Percentiles rank a stretch among this genome's conserved stretches.
Conservation (phyloP, 2,329 filamentous ascomycete species). For the Biscogniauxia marginata region DNA sequence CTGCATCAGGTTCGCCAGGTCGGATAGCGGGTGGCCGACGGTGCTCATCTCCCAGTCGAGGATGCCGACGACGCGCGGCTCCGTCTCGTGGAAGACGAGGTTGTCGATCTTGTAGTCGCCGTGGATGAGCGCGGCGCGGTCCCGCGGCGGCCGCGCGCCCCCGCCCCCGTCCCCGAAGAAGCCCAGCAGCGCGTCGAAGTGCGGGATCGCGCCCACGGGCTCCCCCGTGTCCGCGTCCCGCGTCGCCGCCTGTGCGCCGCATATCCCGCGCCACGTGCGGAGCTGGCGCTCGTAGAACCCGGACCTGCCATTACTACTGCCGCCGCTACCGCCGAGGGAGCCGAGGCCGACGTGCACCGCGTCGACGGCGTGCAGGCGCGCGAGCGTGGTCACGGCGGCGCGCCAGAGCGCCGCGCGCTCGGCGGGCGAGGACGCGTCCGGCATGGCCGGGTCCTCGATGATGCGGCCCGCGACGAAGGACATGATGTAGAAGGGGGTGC, state of each 20-base stretch:
- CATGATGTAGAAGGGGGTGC: conserved; percentile 97
- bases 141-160: conserved; percentile 70
- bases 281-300: conserved; percentile 89
- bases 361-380: conserved; percentile 77
- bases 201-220: conserved; percentile 77
- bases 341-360: conserved; percentile 66
- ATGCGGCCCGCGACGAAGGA: conserved; percentile 91
- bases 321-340: conserved; percentile 56
- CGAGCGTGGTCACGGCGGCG: conserved; percentile 78
- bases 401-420: conserved; percentile 82
- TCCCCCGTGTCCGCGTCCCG: conserved; percentile 74
- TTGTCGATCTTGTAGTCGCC: conserved; percentile 98
- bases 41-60: conserved; percentile 99
- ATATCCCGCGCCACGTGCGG: conserved; percentile 77
- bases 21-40: conserved; percentile 90
- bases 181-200: conserved; percentile 74
- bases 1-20: conserved; percentile 75
- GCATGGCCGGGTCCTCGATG: conserved; percentile 84
- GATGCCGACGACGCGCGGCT: conserved; percentile 85
- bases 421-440: conserved; percentile 54
- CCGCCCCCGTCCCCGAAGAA: conserved; percentile 75
- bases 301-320: no score
- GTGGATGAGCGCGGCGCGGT: conserved; percentile 79
- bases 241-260: conserved; percentile 71
- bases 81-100: conserved; percentile 83